Percentiles rank a stretch among this genome's conserved stretches.
Evolutionary conservation across 164 flowering plant species (phyloP).

Genomic region (Magnolia kwangsiensis): DNA sequence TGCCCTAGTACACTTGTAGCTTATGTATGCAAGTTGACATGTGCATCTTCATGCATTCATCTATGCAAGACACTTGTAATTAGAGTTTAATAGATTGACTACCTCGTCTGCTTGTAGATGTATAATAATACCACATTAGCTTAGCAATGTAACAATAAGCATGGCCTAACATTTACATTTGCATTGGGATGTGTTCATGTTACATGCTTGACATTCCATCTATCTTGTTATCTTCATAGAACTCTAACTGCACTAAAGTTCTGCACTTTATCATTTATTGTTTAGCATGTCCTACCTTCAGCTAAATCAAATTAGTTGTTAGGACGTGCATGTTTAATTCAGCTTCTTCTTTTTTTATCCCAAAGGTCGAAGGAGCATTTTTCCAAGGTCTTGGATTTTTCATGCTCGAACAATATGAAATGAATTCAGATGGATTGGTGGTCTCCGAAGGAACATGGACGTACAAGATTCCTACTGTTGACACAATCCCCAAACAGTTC

Average conservation of each 20-base stretch:
- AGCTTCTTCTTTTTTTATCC: neutral
- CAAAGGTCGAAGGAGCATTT: constrained; percentile 90
- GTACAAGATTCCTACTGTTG: constrained; percentile 88
- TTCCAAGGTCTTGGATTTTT: constrained; percentile 92
- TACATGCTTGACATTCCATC: neutral
- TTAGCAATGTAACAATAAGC: too few relatives aligned
- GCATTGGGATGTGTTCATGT: neutral
- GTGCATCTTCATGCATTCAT: too few relatives aligned
- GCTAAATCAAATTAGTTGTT: neutral
- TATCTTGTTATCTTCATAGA: too few relatives aligned
- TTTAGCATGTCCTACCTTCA: neutral
- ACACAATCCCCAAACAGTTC: constrained; percentile 72
- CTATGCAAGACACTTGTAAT: too few relatives aligned
- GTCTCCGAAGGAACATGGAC: constrained; percentile 72
- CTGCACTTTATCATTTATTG: neutral
- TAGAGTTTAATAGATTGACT: too few relatives aligned
- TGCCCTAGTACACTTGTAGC: too few relatives aligned
- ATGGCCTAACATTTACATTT: too few relatives aligned
- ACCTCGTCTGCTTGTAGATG: too few relatives aligned
- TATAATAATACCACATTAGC: too few relatives aligned
- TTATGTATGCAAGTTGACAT: too few relatives aligned
- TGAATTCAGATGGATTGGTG: constrained; percentile 62
- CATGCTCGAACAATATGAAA: constrained; percentile 71
- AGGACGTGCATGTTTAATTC: neutral
- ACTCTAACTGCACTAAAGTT: neutral